Evolutionary conservation across 495 filamentous ascomycete genomes (phyloP), one percentile per base, ranked within the genome.

Genomic region (Talaromyces trachyspermus): DNA sequence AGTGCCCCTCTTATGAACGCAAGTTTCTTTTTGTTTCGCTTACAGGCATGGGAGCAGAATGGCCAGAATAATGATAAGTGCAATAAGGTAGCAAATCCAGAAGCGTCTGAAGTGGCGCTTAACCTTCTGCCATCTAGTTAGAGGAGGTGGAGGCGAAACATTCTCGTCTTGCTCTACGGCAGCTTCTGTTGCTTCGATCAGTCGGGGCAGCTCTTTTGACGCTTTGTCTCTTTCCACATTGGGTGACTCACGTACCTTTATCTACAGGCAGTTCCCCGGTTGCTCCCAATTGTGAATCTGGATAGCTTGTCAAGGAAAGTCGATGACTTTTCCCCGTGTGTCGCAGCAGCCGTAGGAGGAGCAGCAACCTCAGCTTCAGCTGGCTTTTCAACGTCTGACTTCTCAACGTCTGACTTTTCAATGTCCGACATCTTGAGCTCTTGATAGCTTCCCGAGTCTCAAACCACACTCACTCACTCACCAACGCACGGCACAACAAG

Each of bases 41-140:
- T 62, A 73, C 68, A 69, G 54, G 8, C 71, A 53, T 6, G 70
- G 68, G 15, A 73, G 24, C 27, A 71, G 55, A 12, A 71, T 70
- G 8, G 66, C 65, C n/a, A 67, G 51, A 37, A 73, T 61, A 23
- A 73, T 51, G 26, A 67, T 53, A 1, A 22, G 35, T 14, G 52
- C 68, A 19, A 71, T 54, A 0, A 69, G 35, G 52, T 71, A 70
- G 49, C 61, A 65, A 52, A 62, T 66, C 61, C 68, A 68, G 49
- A 70, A 73, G n/a, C 62, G 57, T 11, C 61, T 54, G 36, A 57
- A 63, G 36, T 73, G 68, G 5, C 52, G 52, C 41, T 46, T 46
- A 18, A 46, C 44, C 32, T 46, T 46, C 22, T 46, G 44, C 44
- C 44, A 46, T n/a, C 14, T 19, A 19, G 44, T 46, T n/a, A 46